phyloP scores from a whole-genome alignment of 1,284 basidiomycete species.

The Puccinia novopanici region DNA sequence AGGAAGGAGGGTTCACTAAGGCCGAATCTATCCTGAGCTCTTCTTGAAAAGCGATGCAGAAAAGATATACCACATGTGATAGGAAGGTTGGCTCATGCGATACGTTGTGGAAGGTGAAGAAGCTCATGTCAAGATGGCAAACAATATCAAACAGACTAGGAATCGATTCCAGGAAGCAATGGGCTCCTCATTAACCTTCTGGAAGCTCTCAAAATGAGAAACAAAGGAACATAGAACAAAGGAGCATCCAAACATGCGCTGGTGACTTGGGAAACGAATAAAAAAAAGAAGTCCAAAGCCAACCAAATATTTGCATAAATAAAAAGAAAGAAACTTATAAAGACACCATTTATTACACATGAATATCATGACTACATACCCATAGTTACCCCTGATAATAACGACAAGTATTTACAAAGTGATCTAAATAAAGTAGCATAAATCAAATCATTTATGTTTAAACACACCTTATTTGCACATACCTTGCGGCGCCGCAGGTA shows the following conservation, averaged over 20 bases:
- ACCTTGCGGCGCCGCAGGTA: conserved; percentile 11
- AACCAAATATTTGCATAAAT: conserved; percentile 6
- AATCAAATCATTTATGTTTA: neutral
- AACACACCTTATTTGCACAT: conserved; percentile 9
- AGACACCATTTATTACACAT: neutral
- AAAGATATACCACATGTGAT: neutral
- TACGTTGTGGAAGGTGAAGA: neutral
- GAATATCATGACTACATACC: neutral
- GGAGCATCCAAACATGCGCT: conserved; percentile 15
- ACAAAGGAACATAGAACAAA: conserved; percentile 16
- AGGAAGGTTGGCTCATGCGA: neutral
- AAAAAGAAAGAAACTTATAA: neutral
- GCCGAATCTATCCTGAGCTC: neutral
- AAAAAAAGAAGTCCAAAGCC: neutral
- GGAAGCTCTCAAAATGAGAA: neutral
- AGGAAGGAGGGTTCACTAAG: neutral
- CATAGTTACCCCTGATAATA: conserved; percentile 1
- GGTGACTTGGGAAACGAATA: conserved; percentile 12
- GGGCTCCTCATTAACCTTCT: neutral
- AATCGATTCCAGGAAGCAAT: neutral
- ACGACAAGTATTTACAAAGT: conserved; percentile 14
- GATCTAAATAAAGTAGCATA: conserved; percentile 21
- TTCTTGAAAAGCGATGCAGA: neutral
- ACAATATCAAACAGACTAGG: neutral
- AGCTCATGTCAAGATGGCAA: neutral